Percentiles rank a stretch among this genome's conserved stretches.
Conservation (phyloP, 1,284 basidiomycete species). For the Ustanciosporium gigantosporum region DNA sequence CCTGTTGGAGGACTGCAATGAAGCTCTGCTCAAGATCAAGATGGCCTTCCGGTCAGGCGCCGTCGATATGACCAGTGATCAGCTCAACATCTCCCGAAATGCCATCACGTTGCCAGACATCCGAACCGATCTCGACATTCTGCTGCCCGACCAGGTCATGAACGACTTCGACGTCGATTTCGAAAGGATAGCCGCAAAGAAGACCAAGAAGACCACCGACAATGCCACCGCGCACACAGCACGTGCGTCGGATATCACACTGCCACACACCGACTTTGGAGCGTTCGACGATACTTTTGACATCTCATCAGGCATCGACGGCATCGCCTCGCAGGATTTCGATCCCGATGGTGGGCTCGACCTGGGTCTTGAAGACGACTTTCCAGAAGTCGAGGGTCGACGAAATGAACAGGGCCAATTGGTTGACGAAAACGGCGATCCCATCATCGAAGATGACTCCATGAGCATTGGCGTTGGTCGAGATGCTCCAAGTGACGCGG, state of each 20-base stretch:
- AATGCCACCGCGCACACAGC: conserved; percentile 63
- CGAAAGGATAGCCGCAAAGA: conserved; percentile 74
- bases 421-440: conserved; percentile 47
- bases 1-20: conserved; percentile 94
- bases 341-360: conserved; percentile 60
- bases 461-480: conserved; percentile 55
- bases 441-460: conserved; percentile 61
- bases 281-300: conserved; percentile 47
- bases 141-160: conserved; percentile 70
- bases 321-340: conserved; percentile 49
- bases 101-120: conserved; percentile 80
- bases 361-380: conserved; percentile 64
- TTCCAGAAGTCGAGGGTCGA: conserved; percentile 22
- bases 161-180: conserved; percentile 50
- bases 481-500: conserved; percentile 46
- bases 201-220: conserved; percentile 24
- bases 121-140: conserved; percentile 74
- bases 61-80: conserved; percentile 92
- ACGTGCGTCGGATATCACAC: conserved; percentile 73
- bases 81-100: conserved; percentile 81
- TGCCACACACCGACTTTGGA: conserved; percentile 41
- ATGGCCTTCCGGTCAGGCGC: conserved; percentile 91
- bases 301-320: conserved; percentile 34
- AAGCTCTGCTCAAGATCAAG: conserved; percentile 91
- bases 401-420: conserved; percentile 37